Evolutionary conservation across 228 moss, liverwort and hornwort genomes (phyloP).

Genomic region (Sphagnum magellanicum): DNA sequence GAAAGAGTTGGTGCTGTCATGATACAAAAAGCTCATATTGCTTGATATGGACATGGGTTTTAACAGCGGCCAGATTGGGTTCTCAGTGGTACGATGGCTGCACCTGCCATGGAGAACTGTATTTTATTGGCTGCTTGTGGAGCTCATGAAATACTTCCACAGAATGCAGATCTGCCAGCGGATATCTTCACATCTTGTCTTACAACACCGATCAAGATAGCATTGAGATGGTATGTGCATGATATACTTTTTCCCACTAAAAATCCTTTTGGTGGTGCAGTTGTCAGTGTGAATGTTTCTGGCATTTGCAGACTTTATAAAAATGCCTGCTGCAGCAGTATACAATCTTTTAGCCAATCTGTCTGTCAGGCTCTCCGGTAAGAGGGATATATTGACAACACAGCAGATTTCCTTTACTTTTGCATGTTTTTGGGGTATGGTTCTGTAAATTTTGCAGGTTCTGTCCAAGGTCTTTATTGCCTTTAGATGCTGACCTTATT

Average conservation of each 20-base stretch:
- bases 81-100: constrained; percentile 17
- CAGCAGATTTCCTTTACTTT: no score
- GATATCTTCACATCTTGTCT: constrained; percentile 58
- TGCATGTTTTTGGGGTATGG: neutral
- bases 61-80: constrained; percentile 47
- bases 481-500: constrained; percentile 46
- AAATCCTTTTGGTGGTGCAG: neutral
- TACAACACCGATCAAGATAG: constrained; percentile 58
- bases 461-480: constrained; percentile 41
- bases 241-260: neutral
- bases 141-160: constrained; percentile 46
- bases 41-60: neutral
- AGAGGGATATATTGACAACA: no score
- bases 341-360: no score
- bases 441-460: constrained; percentile 21
- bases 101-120: constrained; percentile 38
- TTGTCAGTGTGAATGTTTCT: no score
- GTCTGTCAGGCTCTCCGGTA: no score
- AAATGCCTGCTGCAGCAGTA: no score
- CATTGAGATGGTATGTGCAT: constrained; percentile 37
- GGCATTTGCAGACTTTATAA: no score
- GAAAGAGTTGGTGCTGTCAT: neutral
- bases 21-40: neutral
- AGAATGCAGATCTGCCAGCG: constrained; percentile 51
- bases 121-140: constrained; percentile 58